These are phyloP conservation scores for Erysimum cheiri DNA, from an alignment of 441 rosid genomes.

Conservation along the genomic window DNA sequence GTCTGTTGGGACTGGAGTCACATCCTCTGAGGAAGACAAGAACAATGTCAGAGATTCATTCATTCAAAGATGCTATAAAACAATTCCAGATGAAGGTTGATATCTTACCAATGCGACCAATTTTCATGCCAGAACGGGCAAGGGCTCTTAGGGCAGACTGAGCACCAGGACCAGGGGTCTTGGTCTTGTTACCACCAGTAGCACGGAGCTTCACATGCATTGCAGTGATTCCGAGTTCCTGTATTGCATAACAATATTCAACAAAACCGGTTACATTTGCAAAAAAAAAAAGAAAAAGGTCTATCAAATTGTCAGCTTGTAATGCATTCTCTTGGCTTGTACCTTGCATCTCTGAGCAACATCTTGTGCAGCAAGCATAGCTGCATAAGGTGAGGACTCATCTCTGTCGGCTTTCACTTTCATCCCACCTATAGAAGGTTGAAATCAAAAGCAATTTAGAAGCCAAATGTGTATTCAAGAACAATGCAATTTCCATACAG, in stretches of 20 bases:
- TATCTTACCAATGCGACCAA: slow-evolving; percentile 65
- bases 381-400: slow-evolving; percentile 77
- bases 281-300: background rate
- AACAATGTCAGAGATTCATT: background rate
- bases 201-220: slow-evolving; percentile 79
- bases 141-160: slow-evolving; percentile 78
- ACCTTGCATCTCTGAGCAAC: slow-evolving; percentile 47
- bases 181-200: slow-evolving; percentile 80
- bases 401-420: slow-evolving; percentile 77
- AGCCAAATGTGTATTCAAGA: background rate
- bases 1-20: slow-evolving; percentile 46
- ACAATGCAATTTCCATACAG: background rate
- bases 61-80: background rate
- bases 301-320: background rate
- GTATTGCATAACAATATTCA: background rate
- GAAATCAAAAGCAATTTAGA: background rate
- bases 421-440: slow-evolving; percentile 55
- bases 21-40: slow-evolving; percentile 39
- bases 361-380: slow-evolving; percentile 84
- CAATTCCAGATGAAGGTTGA: background rate
- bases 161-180: slow-evolving; percentile 84
- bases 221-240: slow-evolving; percentile 75
- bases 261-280: background rate
- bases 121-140: slow-evolving; percentile 78
- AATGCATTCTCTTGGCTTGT: background rate